These are phyloP conservation scores for Grigorovia humatica DNA, from an alignment of 805 yeast species.

Conservation along the genomic window DNA sequence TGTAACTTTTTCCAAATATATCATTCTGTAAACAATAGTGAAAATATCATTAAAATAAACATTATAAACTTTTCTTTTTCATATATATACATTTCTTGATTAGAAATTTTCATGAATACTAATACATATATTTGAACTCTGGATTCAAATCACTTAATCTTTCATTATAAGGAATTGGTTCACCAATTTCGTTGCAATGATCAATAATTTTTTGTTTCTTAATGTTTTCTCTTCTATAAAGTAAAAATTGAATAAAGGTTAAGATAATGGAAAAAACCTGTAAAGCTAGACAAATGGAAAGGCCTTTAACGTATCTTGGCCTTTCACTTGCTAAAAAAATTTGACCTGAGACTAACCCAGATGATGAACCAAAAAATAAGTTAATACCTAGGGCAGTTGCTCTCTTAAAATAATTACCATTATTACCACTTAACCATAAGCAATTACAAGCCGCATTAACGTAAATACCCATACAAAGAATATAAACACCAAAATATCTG, in stretches of 20 bases:
- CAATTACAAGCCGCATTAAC: conserved; percentile 32
- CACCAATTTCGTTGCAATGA: conserved; percentile 23
- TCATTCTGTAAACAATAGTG: no score
- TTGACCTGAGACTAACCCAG: conserved; percentile 33
- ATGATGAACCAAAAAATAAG: conserved; percentile 29
- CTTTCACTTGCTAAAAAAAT: conserved; percentile 31
- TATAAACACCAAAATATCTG: conserved; percentile 31
- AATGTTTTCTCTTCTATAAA: conserved; percentile 27
- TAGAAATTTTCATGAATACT: no score
- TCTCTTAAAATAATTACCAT: conserved; percentile 32
- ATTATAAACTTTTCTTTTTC: no score
- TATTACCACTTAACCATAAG: conserved; percentile 33
- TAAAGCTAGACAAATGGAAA: conserved; percentile 37
- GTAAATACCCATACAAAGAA: conserved; percentile 31
- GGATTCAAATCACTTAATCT: conserved; percentile 33
- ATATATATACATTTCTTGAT: no score
- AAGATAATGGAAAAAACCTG: conserved; percentile 33
- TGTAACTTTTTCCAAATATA: no score
- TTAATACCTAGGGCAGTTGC: conserved; percentile 34
- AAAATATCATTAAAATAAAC: no score
- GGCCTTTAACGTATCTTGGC: conserved; percentile 30
- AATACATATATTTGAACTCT: conserved; percentile 38
- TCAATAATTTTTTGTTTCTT: conserved; percentile 29
- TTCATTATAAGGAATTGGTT: conserved; percentile 29
- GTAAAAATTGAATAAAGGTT: conserved; percentile 25